A percentile compares a stretch with the other conserved stretches of the same genome.
Conservation (phyloP, 768 basidiomycete species). For the Pleurotus salmoneostramineus region DNA sequence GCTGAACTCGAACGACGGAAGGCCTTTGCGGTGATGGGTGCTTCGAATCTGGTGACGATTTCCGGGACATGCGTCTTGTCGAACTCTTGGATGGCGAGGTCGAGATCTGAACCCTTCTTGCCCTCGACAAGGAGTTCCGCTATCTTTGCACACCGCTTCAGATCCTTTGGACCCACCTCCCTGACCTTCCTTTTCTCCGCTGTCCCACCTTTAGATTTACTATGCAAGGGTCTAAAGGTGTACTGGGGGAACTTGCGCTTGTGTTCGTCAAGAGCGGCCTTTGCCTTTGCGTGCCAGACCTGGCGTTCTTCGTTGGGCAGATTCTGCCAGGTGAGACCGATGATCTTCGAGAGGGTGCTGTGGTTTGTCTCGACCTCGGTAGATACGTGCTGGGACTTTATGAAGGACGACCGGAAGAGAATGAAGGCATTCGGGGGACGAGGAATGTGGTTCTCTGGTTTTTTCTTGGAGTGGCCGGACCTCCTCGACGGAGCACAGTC, state of each 20-base stretch:
- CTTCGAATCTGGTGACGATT: conserved; percentile 70
- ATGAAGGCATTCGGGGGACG: conserved; percentile 86
- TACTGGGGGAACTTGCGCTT: conserved; percentile 72
- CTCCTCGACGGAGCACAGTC: conserved; percentile 16
- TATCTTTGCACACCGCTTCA: conserved; percentile 63
- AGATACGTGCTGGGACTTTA: conserved; percentile 72
- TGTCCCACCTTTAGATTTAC: conserved; percentile 28
- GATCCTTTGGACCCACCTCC: conserved; percentile 59
- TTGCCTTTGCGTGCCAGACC: conserved; percentile 76
- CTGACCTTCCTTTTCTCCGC: conserved; percentile 51
- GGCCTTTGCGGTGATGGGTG: conserved; percentile 62
- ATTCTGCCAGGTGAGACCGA: conserved; percentile 78
- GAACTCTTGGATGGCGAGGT: conserved; percentile 55
- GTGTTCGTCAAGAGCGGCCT: conserved; percentile 67
- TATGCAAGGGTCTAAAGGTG: conserved; percentile 62
- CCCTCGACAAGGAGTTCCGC: conserved; percentile 63
- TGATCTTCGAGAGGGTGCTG: conserved; percentile 82
- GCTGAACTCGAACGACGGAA: conserved; percentile 62
- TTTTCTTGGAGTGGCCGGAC: conserved; percentile 56
- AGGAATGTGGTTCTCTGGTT: conserved; percentile 71
- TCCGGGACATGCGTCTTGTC: conserved; percentile 48
- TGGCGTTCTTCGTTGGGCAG: conserved; percentile 69
- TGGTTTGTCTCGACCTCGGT: conserved; percentile 77
- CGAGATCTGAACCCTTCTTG: conserved; percentile 54
- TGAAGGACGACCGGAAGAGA: conserved; percentile 78